A percentile compares a stretch with the other conserved stretches of the same genome.
Evolutionary conservation across 805 yeast species (phyloP).

Genomic region (Candida chilensis): DNA sequence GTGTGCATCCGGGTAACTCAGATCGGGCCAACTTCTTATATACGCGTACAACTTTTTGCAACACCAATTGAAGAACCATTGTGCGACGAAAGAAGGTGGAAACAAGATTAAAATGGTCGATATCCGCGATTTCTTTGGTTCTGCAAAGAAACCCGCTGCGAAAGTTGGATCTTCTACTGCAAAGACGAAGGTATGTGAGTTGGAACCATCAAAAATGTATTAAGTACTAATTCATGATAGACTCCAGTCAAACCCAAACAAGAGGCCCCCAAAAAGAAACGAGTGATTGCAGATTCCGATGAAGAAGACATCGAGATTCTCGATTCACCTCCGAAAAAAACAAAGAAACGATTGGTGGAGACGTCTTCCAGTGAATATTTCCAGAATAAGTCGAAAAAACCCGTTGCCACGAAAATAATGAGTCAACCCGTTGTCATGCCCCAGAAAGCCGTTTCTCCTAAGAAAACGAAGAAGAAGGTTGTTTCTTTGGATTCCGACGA

Average conservation of each 20-base stretch:
- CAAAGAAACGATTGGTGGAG: no score
- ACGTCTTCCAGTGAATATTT: no score
- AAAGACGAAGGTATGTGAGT: background rate
- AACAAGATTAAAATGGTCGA: slow-evolving; percentile 20
- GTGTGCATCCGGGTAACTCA: no score
- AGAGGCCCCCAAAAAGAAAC: slow-evolving; percentile 1
- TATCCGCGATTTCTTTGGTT: slow-evolving; percentile 27
- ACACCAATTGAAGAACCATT: no score
- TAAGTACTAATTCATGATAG: slow-evolving; percentile 3
- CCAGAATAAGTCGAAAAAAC: no score
- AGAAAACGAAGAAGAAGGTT: no score
- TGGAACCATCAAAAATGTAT: background rate
- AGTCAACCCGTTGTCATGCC: no score
- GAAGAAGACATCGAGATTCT: slow-evolving; percentile 1
- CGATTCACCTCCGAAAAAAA: background rate
- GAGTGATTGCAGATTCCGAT: slow-evolving; percentile 3
- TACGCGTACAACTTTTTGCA: no score
- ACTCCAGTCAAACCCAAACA: slow-evolving; percentile 1
- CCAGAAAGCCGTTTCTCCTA: no score
- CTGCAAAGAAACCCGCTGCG: slow-evolving; percentile 1
- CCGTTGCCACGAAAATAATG: no score
- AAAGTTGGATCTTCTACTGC: background rate
- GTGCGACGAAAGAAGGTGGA: no score
- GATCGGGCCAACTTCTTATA: no score
- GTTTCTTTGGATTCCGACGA: slow-evolving; percentile 4